phyloP scores from a whole-genome alignment of 805 yeast genomes.

The Priceomyces carsonii region DNA sequence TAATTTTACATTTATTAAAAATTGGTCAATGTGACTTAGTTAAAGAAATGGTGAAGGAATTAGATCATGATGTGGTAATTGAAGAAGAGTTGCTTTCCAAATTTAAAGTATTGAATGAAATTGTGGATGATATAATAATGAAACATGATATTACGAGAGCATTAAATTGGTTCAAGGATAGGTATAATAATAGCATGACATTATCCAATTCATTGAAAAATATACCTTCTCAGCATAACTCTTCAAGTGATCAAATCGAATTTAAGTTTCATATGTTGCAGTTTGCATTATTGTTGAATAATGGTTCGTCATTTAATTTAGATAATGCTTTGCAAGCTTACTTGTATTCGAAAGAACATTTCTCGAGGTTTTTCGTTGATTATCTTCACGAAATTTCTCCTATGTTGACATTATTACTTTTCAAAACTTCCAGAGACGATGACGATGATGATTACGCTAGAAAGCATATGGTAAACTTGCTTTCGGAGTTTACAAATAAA shows the following conservation, averaged over 20 bases:
- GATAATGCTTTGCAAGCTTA: constrained; percentile 34
- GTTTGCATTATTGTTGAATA: constrained; percentile 31
- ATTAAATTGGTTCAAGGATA: constrained; percentile 32
- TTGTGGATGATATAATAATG: constrained; percentile 33
- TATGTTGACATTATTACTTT: constrained; percentile 31
- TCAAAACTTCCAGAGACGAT: constrained; percentile 11
- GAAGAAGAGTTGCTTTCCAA: constrained; percentile 23
- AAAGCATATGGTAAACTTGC: constrained; percentile 16
- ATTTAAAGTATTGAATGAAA: constrained; percentile 29
- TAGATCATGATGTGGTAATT: constrained; percentile 17
- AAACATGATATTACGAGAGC: constrained; percentile 34
- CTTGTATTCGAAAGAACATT: constrained; percentile 37
- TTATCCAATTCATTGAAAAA: constrained; percentile 2
- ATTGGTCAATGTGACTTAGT: constrained; percentile 41
- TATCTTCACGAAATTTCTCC: constrained; percentile 36
- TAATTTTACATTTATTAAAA: constrained; percentile 39
- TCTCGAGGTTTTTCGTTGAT: constrained; percentile 30
- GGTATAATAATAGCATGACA: constrained; percentile 16
- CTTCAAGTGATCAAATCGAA: constrained; percentile 25
- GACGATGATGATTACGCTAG: constrained; percentile 16
- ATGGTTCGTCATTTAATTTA: constrained; percentile 13
- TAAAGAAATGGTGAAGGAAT: constrained; percentile 26
- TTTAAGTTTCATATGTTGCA: constrained; percentile 44
- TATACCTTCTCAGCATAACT: constrained; percentile 1
- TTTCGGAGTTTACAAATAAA: constrained; percentile 22